Evolutionary conservation across 2,329 filamentous ascomycete genomes (phyloP).

Genomic region (Penicillium sp.): DNA sequence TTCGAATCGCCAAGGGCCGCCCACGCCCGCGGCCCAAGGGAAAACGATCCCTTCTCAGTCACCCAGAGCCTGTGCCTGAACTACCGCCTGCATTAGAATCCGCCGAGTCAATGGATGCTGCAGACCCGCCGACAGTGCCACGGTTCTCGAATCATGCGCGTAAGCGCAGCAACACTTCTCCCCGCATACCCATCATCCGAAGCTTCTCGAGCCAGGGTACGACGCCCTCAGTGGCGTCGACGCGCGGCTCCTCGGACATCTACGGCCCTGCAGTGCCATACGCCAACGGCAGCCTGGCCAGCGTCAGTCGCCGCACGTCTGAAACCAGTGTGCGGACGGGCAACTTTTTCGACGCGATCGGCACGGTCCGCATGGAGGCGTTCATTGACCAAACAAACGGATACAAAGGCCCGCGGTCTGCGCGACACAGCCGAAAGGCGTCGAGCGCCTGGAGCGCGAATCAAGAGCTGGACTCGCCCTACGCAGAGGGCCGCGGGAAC

Average conservation of each 20-base stretch:
- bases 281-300: constrained; percentile 36
- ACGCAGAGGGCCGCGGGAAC: too few relatives aligned
- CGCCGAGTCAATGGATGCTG: too few relatives aligned
- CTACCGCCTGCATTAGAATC: too few relatives aligned
- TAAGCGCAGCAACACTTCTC: constrained; percentile 82
- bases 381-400: constrained; percentile 62
- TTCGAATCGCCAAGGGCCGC: constrained; percentile 73
- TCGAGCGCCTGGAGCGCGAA: too few relatives aligned
- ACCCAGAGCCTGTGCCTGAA: constrained; percentile 32
- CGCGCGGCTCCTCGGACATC: constrained; percentile 54
- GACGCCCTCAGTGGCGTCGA: constrained; percentile 46
- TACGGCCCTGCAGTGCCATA: too few relatives aligned
- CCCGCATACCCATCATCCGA: constrained; percentile 64
- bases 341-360: constrained; percentile 78
- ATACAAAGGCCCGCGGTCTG: too few relatives aligned
- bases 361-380: constrained; percentile 92
- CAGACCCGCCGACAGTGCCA: constrained; percentile 42
- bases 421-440: too few relatives aligned
- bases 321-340: constrained; percentile 40
- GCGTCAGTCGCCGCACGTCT: constrained; percentile 45
- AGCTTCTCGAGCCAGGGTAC: constrained; percentile 56
- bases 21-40: constrained; percentile 38
- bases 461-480: too few relatives aligned
- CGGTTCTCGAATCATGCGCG: constrained; percentile 57
- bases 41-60: constrained; percentile 34